A percentile compares a stretch with the other conserved stretches of the same genome.
phyloP scores from a whole-genome alignment of 139 green algal genomes.

The Monoraphidium neglectum region DNA sequence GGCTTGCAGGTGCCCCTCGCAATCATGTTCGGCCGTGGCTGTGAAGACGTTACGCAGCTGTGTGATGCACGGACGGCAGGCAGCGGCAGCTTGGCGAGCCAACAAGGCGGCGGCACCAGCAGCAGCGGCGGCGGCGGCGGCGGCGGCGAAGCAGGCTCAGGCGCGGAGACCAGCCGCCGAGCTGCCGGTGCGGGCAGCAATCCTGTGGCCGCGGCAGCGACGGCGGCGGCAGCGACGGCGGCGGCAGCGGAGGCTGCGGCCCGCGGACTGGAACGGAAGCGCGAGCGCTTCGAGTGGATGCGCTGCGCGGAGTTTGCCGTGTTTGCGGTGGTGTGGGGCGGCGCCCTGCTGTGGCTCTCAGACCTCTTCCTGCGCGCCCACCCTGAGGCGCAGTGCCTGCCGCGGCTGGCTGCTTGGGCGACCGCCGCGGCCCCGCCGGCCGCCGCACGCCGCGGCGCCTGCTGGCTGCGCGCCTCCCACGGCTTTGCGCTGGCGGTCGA shows the following conservation, averaged over 20 bases:
- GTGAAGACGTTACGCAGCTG: too few relatives aligned
- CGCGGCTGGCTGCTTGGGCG: neutral
- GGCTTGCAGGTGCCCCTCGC: too few relatives aligned
- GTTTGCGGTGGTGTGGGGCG: neutral
- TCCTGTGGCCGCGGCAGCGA: too few relatives aligned
- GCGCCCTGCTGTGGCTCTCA: constrained; percentile 19
- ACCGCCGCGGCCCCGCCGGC: neutral
- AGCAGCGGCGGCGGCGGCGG: neutral
- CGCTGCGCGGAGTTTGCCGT: neutral
- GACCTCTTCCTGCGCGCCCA: constrained; percentile 23
- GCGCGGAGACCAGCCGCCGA: neutral
- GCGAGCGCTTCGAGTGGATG: too few relatives aligned
- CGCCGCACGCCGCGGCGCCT: neutral
- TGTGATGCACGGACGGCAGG: too few relatives aligned
- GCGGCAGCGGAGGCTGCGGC: too few relatives aligned
- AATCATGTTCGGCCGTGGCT: too few relatives aligned
- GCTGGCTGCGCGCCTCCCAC: constrained; percentile 30
- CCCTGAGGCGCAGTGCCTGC: constrained; percentile 1
- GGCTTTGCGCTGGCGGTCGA: constrained; percentile 41
- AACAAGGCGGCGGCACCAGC: too few relatives aligned
- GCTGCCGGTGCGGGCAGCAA: neutral
- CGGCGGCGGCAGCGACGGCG: too few relatives aligned
- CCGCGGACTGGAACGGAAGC: too few relatives aligned
- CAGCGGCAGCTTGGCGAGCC: too few relatives aligned
- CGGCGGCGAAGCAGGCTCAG: neutral